Base-by-base conservation (phyloP, 2,329 filamentous ascomycete genomes). In the Fusarium proliferatum region DNA sequence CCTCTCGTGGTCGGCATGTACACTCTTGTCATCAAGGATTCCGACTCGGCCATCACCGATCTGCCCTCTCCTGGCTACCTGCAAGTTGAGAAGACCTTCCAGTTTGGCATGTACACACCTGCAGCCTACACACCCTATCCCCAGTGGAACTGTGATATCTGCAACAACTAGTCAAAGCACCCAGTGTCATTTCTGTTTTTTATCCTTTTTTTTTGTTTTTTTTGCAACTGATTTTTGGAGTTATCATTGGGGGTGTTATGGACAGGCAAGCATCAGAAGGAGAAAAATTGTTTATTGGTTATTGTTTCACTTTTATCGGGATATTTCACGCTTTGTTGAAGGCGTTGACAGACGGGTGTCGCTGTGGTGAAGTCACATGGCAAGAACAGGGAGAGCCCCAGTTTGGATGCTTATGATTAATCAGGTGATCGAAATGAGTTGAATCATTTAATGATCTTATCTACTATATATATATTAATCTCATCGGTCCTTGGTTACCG, bases 1-100 rank as follows among this genome's bases (percentile, higher is more conserved):
- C 88, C 86, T 39, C 83, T 92, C 46, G 80, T 87, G 43, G 86
- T 85, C 2, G 84, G 87, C 61, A 80, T 87, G 77, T 92, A 91
- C 82, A 90, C 89, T 2, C 85, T 92, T 15, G 82, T 92, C 64
- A 86, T 92, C 78, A 87, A 88, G 79, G 90, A 92, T 76, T 85
- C 90, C 6, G 88, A 88, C 26, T 83, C 84, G 34, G 81, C 81
- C 41, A 81, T 88, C 52, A 88, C 80, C 68, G 87, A 86, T n/a
- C 80, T 83, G 3, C 83, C 88, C 6, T 81, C 87, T 63, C 77
- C 89, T 9, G 90, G 90, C 23, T 91, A 91, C 74, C 80, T 92
- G 16, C 84, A 83, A 16, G 81, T 85, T 6, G 88, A 82, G 68
- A 78, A 82, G 49, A 81, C 80, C 39, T 88, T 90, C 78, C 82